Percentiles rank a stretch among this genome's conserved stretches.
These are phyloP conservation scores for Veloporphyrellus conicus DNA, from an alignment of 1,284 basidiomycete species.

Conservation along the genomic window DNA sequence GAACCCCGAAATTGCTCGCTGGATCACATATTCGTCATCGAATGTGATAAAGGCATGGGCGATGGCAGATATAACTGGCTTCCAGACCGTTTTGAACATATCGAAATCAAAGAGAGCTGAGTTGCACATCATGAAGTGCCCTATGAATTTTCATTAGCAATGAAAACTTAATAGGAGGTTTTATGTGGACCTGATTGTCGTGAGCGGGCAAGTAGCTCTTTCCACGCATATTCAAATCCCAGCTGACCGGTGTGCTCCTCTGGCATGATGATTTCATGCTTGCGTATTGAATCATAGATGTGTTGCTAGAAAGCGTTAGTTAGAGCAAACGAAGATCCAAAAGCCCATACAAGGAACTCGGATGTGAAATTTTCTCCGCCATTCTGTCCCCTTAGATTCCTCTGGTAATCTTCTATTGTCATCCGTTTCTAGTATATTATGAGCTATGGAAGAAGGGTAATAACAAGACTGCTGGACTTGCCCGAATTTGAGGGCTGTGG, in stretches of 20 bases:
- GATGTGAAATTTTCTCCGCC: slow-evolving; percentile 79
- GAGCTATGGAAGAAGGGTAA: slow-evolving; percentile 9
- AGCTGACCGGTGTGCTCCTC: slow-evolving; percentile 97
- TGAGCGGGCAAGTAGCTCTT: slow-evolving; percentile 83
- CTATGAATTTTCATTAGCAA: slow-evolving; percentile 38
- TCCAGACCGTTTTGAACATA: slow-evolving; percentile 94
- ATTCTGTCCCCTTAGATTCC: slow-evolving; percentile 93
- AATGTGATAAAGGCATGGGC: slow-evolving; percentile 93
- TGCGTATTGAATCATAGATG: slow-evolving; percentile 93
- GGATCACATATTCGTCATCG: slow-evolving; percentile 94
- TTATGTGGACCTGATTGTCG: slow-evolving; percentile 64
- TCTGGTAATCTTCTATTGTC: slow-evolving; percentile 91
- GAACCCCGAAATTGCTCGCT: slow-evolving; percentile 92
- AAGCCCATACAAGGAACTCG: slow-evolving; percentile 71
- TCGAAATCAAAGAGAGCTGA: slow-evolving; percentile 79
- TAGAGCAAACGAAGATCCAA: slow-evolving; percentile 1
- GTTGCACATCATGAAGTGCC: slow-evolving; percentile 76
- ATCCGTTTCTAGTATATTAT: slow-evolving; percentile 74
- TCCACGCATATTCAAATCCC: slow-evolving; percentile 99
- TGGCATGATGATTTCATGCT: slow-evolving; percentile 94
- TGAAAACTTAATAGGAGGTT: background rate
- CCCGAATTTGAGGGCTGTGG: slow-evolving; percentile 93
- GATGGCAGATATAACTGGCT: slow-evolving; percentile 85
- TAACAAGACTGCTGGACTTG: slow-evolving; percentile 37
- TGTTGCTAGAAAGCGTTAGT: slow-evolving; percentile 50